A percentile compares a stretch with the other conserved stretches of the same genome.
Conservation (phyloP, 1,139 yeast genomes). For the Kodamaea plutei region DNA sequence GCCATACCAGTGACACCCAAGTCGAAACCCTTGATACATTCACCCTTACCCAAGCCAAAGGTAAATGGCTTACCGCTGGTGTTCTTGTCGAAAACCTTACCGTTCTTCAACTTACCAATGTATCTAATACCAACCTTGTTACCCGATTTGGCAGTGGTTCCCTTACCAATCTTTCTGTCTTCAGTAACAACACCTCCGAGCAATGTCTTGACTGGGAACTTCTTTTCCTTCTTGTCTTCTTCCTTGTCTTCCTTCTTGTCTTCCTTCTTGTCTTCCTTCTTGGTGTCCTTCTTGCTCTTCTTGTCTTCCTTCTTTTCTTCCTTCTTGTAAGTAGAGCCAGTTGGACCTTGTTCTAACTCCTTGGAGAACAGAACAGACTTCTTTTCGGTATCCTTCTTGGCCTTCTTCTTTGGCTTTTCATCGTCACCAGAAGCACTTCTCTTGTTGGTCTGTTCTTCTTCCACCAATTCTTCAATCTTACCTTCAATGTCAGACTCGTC, state of each 20-base stretch:
- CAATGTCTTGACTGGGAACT: conserved; percentile 67
- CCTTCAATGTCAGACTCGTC: conserved; percentile 52
- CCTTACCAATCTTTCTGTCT: conserved; percentile 87
- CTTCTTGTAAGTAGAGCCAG: conserved; percentile 43
- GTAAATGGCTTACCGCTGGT: conserved; percentile 94
- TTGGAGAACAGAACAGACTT: conserved; percentile 85
- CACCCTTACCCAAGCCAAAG: conserved; percentile 92
- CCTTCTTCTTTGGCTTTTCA: conserved; percentile 37
- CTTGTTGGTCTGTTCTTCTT: conserved; percentile 45
- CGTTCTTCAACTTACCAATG: conserved; percentile 95
- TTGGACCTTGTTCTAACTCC: conserved; percentile 92
- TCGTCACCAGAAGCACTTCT: conserved; percentile 25
- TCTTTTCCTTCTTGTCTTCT: conserved; percentile 27
- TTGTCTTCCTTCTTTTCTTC: conserved; percentile 16
- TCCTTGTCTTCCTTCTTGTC: conserved; percentile 9
- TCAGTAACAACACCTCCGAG: conserved; percentile 93
- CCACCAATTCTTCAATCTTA: conserved; percentile 58
- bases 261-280: conserved; percentile 17
- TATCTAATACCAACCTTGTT: conserved; percentile 94
- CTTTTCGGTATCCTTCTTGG: conserved; percentile 42
- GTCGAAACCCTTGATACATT: conserved; percentile 98
- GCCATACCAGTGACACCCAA: conserved; percentile 98
- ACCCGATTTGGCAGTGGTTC: conserved; percentile 84
- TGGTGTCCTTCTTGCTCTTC: conserved; percentile 12
- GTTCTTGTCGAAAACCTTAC: conserved; percentile 94